These are phyloP conservation scores for Podospora comata DNA, from an alignment of 495 filamentous ascomycete species.

Conservation along the genomic window DNA sequence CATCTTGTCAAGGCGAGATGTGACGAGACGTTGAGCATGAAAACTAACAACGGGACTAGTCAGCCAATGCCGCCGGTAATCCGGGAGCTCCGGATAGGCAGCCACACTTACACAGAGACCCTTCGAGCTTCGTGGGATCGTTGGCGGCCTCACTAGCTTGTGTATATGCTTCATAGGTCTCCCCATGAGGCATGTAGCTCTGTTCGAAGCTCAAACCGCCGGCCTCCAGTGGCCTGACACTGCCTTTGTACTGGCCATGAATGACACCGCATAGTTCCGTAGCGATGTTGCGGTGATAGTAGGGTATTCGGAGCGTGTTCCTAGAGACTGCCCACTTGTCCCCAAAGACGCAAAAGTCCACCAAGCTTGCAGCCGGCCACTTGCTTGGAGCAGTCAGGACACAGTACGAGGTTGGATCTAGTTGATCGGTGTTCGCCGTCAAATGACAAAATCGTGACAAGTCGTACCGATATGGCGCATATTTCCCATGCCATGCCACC, in stretches of 20 bases:
- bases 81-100: neutral
- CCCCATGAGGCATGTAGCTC: slow-evolving; percentile 30
- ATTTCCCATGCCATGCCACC: slow-evolving; percentile 69
- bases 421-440: slow-evolving; percentile 66
- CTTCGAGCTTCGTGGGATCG: slow-evolving; percentile 9
- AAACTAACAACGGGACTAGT: slow-evolving; percentile 16
- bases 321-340: slow-evolving; percentile 67
- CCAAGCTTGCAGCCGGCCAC: slow-evolving; percentile 58
- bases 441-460: slow-evolving; percentile 69
- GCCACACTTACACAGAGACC: slow-evolving; percentile 19
- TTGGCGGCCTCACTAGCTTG: slow-evolving; percentile 12
- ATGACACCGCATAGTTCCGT: slow-evolving; percentile 60
- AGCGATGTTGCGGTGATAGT: slow-evolving; percentile 69
- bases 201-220: slow-evolving; percentile 55
- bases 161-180: slow-evolving; percentile 24
- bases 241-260: slow-evolving; percentile 57
- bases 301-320: slow-evolving; percentile 67
- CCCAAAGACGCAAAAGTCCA: slow-evolving; percentile 73
- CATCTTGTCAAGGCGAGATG: slow-evolving; percentile 28
- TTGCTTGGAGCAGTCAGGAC: slow-evolving; percentile 64
- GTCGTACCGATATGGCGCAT: slow-evolving; percentile 77
- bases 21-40: slow-evolving; percentile 31
- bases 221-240: slow-evolving; percentile 52
- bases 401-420: slow-evolving; percentile 69
- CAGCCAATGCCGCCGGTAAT: neutral